A percentile compares a stretch with the other conserved stretches of the same genome.
These are phyloP conservation scores for Ilyonectria mors-panacis DNA, from an alignment of 2,329 filamentous ascomycete genomes.

Conservation along the genomic window DNA sequence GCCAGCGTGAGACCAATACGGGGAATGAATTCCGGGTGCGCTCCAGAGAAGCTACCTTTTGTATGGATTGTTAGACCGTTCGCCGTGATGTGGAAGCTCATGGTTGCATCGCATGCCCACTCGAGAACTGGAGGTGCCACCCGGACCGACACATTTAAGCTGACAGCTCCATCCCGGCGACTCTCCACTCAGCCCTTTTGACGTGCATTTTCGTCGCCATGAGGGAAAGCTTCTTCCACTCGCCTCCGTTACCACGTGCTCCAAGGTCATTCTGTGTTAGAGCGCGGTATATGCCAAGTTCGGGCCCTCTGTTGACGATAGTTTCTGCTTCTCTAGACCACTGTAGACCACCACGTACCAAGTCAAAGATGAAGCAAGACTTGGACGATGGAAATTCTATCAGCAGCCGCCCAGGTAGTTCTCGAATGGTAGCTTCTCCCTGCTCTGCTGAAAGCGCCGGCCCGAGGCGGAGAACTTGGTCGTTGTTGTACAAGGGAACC, in stretches of 20 bases:
- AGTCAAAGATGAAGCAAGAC: constrained; percentile 1
- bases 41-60: background rate
- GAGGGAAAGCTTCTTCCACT: background rate
- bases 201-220: background rate
- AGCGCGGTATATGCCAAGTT: constrained; percentile 5
- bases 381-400: background rate
- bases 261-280: constrained; percentile 10
- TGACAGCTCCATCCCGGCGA: background rate
- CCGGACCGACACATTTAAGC: background rate
- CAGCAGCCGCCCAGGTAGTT: background rate
- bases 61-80: background rate
- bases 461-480: background rate
- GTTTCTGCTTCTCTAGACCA: background rate
- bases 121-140: constrained; percentile 9
- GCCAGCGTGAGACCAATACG: background rate
- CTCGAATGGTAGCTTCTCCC: background rate
- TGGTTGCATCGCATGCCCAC: background rate
- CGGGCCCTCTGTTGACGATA: background rate
- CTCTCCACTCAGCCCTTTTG: background rate
- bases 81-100: background rate
- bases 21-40: background rate
- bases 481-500: background rate
- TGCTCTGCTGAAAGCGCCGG: no score
- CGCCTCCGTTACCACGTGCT: background rate
- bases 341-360: background rate